Conservation (phyloP, 768 basidiomycete genomes). For the Cystobasidium onofrii region DNA sequence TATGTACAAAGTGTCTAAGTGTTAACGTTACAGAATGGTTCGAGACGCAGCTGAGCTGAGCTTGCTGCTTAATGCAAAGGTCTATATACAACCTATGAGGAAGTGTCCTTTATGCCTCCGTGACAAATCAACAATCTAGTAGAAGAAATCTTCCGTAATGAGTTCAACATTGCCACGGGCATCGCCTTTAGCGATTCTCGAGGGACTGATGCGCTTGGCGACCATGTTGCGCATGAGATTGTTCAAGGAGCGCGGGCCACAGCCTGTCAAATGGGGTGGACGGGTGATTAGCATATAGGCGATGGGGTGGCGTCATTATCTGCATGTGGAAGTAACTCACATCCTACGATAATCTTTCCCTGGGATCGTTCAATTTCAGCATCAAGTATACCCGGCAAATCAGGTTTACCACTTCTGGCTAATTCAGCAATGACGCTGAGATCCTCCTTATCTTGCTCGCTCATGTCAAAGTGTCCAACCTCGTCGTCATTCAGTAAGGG, state of each 20-base stretch:
- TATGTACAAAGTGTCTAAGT: not conserved
- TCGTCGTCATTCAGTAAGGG: constrained; percentile 13
- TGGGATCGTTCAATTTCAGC: constrained; percentile 57
- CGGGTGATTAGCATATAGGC: too few relatives aligned
- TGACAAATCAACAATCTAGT: not conserved
- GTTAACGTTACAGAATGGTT: not conserved
- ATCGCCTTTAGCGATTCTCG: constrained; percentile 49
- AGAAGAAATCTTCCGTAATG: constrained; percentile 28
- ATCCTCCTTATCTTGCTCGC: constrained; percentile 56
- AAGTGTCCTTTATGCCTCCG: not conserved
- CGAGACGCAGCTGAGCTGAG: too few relatives aligned
- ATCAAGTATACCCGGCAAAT: constrained; percentile 55
- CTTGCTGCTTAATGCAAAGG: not conserved
- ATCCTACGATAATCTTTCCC: constrained; percentile 60
- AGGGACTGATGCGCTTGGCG: constrained; percentile 56
- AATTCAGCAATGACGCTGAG: constrained; percentile 57
- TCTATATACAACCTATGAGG: not conserved
- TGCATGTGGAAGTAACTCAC: constrained; percentile 51
- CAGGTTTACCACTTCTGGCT: constrained; percentile 61
- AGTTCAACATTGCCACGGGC: constrained; percentile 15
- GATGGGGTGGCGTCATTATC: too few relatives aligned
- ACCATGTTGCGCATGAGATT: constrained; percentile 61
- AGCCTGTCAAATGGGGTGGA: constrained; percentile 55
- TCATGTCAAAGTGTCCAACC: constrained; percentile 49
- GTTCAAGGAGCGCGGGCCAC: constrained; percentile 64